Evolutionary conservation across 2,329 filamentous ascomycete genomes (phyloP), one percentile per base, ranked within the genome.

Genomic region (Alternaria brassicae): DNA sequence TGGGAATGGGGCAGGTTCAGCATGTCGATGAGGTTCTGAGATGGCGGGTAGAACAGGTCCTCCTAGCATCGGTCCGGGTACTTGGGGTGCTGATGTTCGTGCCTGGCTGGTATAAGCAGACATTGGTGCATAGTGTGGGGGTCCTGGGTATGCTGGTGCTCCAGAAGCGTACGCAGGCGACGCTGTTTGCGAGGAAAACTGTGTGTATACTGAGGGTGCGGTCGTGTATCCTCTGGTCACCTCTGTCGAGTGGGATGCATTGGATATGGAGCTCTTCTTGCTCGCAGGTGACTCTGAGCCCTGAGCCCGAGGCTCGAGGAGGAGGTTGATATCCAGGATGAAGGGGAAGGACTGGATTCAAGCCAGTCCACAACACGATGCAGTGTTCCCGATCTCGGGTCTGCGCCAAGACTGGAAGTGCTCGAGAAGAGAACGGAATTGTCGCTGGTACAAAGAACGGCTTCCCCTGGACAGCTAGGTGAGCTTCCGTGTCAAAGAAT

Each of bases 311-410:
- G 85, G 86, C 85, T 93, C 91, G 80, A 97, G 86, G 69, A 97
- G 87, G 69, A 90, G 89, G 81, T 91, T 88, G 90, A 97, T 96
- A 93, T 97, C 93, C 93, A 97, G 89, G 86, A 85, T 93, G 88
- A 83, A 87, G 86, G 84, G 84, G 68, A 67, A 62, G 66, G 73
- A 79, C 79, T 76, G 76, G 80, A 77, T 62, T 71, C 61, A 50
- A 65, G 70, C 80, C 77, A 81, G 80, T 78, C 78, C 77, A 80
- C n/a, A n/a, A n/a, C n/a, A n/a, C n/a, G n/a, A n/a, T n/a, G n/a
- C n/a, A n/a, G n/a, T 62, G 37, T 9, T 75, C 72, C 21, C 55
- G 58, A 13, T 61, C 63, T 27, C 25, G 25, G 25, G 8, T 32
- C 12, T 3, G 12, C 30, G 30, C 30, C 6, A 32, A 32, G 30